Base-by-base conservation (phyloP, 176 grass and related monocot genomes). In the Calamus simplicifolius region DNA sequence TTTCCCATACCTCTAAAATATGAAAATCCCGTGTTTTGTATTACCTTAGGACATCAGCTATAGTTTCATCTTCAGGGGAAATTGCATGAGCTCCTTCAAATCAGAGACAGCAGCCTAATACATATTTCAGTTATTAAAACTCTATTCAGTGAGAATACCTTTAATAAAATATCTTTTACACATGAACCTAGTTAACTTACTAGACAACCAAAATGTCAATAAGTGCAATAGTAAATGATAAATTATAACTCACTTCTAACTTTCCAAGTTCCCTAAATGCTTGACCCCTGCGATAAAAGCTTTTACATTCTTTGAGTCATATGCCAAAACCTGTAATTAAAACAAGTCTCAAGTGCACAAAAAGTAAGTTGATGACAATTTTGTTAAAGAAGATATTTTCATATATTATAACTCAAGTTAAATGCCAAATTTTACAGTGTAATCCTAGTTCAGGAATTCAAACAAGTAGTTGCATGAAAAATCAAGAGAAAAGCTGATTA, bases 241-340 rank as follows among this genome's bases (percentile, higher is more conserved):
- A 3, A 23, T 43, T n/a, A 31, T 10, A 54, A 75, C 72, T 68
- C 71, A 90, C 91, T 63, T 95, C 74, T 53, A 97, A 76, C 16
- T 85, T 77, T 49, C 86, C 93, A 0, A 97, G 61, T 78, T 83
- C 87, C 77, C 79, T 97, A 73, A 88, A 91, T 27, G 93, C 87
- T 63, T 88, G 93, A 62, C 93, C 93, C 73, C 93, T 88, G 28
- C 93, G 75, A 84, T 97, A 97, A 66, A 85, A 23, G 93, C 93
- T 79, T 97, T 97, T n/a, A 97, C 84, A 85, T 97, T 97, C 64
- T 50, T 73, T 2, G 79, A 85, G 66, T 97, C 81, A 27, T 78
- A 75, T 57, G 58, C 76, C 75, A 97, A 75, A 58, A 91, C 81
- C 87, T 97, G 80, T 56, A 70, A 79, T 74, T 63, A 30, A 78